Conservation (phyloP, 495 filamentous ascomycete genomes). For the Hyphodiscus hymeniophilus region DNA sequence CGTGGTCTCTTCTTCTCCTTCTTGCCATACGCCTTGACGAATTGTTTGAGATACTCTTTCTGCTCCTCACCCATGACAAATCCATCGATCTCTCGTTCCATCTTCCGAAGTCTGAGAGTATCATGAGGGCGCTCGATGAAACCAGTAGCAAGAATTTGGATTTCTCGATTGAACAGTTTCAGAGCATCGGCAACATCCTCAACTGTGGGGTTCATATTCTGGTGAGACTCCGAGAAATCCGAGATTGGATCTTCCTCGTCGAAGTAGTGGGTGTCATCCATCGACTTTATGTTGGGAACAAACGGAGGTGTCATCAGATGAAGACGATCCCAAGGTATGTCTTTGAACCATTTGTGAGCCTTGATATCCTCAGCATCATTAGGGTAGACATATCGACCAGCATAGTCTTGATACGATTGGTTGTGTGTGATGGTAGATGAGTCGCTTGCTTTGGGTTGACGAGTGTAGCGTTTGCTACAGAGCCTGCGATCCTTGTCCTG, state of each 20-base stretch:
- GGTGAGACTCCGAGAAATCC: slow-evolving; percentile 34
- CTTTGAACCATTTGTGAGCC: slow-evolving; percentile 62
- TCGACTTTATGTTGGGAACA: slow-evolving; percentile 56
- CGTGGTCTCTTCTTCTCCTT: slow-evolving; percentile 65
- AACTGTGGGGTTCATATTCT: slow-evolving; percentile 14
- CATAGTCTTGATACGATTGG: slow-evolving; percentile 56
- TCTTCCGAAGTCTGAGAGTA: slow-evolving; percentile 30
- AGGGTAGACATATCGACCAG: slow-evolving; percentile 60
- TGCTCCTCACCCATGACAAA: slow-evolving; percentile 23
- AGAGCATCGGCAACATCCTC: slow-evolving; percentile 24
- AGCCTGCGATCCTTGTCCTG: slow-evolving; percentile 70
- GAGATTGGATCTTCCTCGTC: slow-evolving; percentile 68
- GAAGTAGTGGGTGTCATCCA: slow-evolving; percentile 86
- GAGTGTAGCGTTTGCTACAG: slow-evolving; percentile 66
- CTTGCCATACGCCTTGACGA: slow-evolving; percentile 29
- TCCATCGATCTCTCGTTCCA: slow-evolving; percentile 39
- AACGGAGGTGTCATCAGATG: slow-evolving; percentile 66
- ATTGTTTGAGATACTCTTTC: slow-evolving; percentile 30
- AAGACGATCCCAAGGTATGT: slow-evolving; percentile 58
- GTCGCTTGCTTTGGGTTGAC: slow-evolving; percentile 12
- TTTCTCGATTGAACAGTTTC: slow-evolving; percentile 25
- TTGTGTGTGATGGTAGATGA: slow-evolving; percentile 18
- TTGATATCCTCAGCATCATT: slow-evolving; percentile 76
- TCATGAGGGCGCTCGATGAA: slow-evolving; percentile 38
- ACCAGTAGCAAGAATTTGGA: slow-evolving; percentile 31